Conservation (phyloP, 441 rosid genomes). For the Euphorbia schlechtendalii region DNA sequence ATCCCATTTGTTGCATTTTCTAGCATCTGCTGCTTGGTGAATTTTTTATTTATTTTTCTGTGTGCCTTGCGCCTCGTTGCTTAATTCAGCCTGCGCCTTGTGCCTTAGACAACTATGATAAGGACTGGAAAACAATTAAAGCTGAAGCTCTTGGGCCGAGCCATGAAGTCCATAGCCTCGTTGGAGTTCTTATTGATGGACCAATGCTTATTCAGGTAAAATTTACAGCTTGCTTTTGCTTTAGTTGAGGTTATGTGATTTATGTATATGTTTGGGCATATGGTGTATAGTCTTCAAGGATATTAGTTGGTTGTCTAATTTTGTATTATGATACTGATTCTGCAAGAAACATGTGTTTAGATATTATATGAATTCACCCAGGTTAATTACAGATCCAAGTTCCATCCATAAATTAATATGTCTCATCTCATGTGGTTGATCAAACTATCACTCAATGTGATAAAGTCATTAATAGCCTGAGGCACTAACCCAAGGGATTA, state of each 20-base stretch:
- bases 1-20: too few relatives aligned
- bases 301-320: constrained; percentile 1
- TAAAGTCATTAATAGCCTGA: too few relatives aligned
- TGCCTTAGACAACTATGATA: too few relatives aligned
- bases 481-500: too few relatives aligned
- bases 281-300: background rate
- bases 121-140: constrained; percentile 83
- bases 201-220: constrained; percentile 86
- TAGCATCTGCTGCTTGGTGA: too few relatives aligned
- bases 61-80: too few relatives aligned
- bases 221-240: background rate
- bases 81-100: too few relatives aligned
- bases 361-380: background rate
- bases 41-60: too few relatives aligned
- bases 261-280: background rate
- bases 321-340: background rate
- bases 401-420: too few relatives aligned
- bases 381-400: background rate
- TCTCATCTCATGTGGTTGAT: background rate
- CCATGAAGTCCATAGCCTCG: constrained; percentile 57
- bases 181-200: constrained; percentile 74
- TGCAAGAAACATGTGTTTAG: background rate
- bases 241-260: constrained; percentile 9
- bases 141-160: constrained; percentile 85
- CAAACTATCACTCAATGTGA: constrained; percentile 6